phyloP scores from a whole-genome alignment of 768 basidiomycete genomes.

The Phanerochaete carnosa region DNA sequence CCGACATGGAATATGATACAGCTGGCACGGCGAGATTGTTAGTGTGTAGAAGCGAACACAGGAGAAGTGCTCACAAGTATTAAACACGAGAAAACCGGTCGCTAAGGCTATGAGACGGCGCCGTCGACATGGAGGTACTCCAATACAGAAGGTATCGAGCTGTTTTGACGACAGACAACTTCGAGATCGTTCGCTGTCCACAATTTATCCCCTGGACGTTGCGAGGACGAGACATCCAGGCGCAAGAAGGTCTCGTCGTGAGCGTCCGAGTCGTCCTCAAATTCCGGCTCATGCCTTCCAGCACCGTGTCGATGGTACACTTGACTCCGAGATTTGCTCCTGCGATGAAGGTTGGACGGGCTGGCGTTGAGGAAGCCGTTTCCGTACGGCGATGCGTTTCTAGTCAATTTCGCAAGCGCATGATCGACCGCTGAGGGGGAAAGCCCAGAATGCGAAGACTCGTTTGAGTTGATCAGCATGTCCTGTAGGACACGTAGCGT shows the following conservation, averaged over 20 bases:
- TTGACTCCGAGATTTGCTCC: constrained; percentile 70
- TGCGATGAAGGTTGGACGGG: constrained; percentile 35
- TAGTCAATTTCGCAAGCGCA: constrained; percentile 31
- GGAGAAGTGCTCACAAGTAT: background rate
- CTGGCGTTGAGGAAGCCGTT: constrained; percentile 23
- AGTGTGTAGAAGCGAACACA: background rate
- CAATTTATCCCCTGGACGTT: constrained; percentile 41
- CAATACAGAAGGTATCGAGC: constrained; percentile 74
- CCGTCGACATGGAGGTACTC: constrained; percentile 54
- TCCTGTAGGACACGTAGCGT: constrained; percentile 86
- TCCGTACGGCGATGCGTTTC: background rate
- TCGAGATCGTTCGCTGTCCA: constrained; percentile 87
- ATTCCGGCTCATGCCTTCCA: constrained; percentile 62
- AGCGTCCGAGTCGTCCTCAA: constrained; percentile 26
- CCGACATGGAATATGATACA: background rate
- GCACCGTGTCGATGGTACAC: constrained; percentile 61
- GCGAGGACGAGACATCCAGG: constrained; percentile 18
- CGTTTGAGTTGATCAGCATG: constrained; percentile 54
- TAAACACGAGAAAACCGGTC: background rate
- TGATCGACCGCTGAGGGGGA: constrained; percentile 29
- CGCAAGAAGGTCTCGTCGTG: constrained; percentile 18
- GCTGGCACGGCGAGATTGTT: background rate
- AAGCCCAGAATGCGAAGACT: constrained; percentile 8
- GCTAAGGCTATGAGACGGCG: background rate
- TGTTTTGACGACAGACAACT: constrained; percentile 85